Evolutionary conservation across 306 rosid species (phyloP).

Genomic region (Gleditsia sinensis): DNA sequence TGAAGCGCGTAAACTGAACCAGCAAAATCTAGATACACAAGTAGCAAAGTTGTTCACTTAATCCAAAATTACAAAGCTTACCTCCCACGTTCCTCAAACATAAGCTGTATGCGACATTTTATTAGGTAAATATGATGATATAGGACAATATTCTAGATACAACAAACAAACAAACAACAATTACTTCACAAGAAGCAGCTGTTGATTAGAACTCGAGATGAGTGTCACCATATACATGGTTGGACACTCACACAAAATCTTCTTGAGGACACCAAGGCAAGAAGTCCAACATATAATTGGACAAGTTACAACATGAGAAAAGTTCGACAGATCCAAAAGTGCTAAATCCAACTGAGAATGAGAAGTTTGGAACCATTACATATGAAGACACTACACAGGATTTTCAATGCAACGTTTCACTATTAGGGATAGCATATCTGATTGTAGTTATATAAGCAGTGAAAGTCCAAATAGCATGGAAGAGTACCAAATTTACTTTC

Average conservation of each 20-base stretch:
- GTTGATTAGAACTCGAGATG: not conserved
- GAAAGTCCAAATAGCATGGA: not conserved
- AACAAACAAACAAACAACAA: not conserved
- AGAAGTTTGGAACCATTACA: constrained; percentile 12
- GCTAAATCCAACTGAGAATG: not conserved
- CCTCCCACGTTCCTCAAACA: not conserved
- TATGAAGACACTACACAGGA: not conserved
- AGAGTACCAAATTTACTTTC: constrained; percentile 19
- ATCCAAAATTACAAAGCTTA: not conserved
- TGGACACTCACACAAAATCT: not conserved
- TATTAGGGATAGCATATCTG: not conserved
- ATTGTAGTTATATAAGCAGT: not conserved
- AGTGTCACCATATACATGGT: not conserved
- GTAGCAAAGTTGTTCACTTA: not conserved
- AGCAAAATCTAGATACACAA: not conserved
- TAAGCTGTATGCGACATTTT: not conserved
- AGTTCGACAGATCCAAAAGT: not conserved
- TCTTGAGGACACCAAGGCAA: not conserved
- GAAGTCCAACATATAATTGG: not conserved
- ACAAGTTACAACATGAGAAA: constrained; percentile 3
- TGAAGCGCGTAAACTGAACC: constrained; percentile 29
- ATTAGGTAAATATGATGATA: not conserved
- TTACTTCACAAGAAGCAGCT: not conserved
- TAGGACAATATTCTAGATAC: constrained; percentile 4
- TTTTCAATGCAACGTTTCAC: not conserved